Evolutionary conservation across 148 eudicot species (phyloP), one percentile per base, ranked within the genome.

Genomic region (Cornus controversa): DNA sequence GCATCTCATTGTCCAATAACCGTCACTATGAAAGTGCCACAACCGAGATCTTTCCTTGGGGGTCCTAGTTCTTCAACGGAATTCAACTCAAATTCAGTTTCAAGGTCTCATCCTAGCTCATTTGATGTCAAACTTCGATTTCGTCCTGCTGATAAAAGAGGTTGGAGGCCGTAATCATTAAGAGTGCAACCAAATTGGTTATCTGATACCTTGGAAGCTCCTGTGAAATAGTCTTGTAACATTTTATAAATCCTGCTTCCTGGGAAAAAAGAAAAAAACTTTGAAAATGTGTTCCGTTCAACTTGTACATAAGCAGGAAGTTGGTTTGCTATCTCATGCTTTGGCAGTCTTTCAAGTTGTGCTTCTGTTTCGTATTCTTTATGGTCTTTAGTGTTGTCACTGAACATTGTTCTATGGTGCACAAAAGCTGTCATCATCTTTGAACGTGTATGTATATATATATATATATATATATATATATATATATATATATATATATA

Each of bases 61-160:
- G 78, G 34, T 66, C 77, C 82, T 31, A 72, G 66, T 62, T 13
- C 45, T 69, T 77, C 75, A 67, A 71, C 3, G 28, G 71, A 66
- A 36, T 79, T 77, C 65, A 53, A 65, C 69, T 74, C 82, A 10
- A 73, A 71, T 69, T 72, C 80, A 34, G 73, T 57, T 78, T 69
- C 58, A 26, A 69, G 87, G 85, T 82, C 85, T 53, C 78, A 63
- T 50, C 77, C 77, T 29, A 67, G 81, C 67, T 81, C 82, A 31
- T 66, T 71, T 53, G 47, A 53, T 75, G 66, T n/a, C 28, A 74
- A 71, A 31, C 76, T 69, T 65, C 81, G 75, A 23, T 70, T 72
- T 54, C 73, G 42, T 67, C 72, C 50, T 58, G 47, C 84, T 22
- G 63, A 71, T 40, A 75, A 85, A 83, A 77, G 80, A 69, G 80